Base-by-base conservation (phyloP, 768 basidiomycete genomes). In the Leccinum uliginosum region DNA sequence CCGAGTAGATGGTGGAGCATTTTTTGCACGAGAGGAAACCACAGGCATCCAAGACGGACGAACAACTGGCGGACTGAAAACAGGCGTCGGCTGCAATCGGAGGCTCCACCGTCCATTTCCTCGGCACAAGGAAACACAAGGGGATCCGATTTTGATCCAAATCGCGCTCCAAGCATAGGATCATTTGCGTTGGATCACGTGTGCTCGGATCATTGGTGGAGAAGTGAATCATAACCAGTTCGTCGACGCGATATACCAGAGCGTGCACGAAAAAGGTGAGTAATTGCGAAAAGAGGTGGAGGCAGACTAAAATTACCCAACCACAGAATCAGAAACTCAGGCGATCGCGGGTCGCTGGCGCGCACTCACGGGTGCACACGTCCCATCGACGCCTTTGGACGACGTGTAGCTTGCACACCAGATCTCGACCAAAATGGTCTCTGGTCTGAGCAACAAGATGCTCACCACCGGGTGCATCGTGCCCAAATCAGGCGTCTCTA, bases 281-380 rank as follows among this genome's bases (percentile, higher is more conserved):
- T 60, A 11, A 12, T 15, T 23, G 32, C 19, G 10, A 43, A 8
- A 43, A 6, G 17, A 40, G 19, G 12, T 17, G 12, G 23, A 17
- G 12, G 14, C 14, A 10, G 45, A 46, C 6, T 1, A 15, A 23
- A 26, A 10, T 12, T 17, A n/a, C 48, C 54, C 23, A 66, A 24
- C 21, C 29, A 54, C 45, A 27, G 23, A 6, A 38, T 32, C 58
- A 80, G 78, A 78, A 62, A 73, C 73, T 40, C 77, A 79, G 55
- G 73, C 78, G 5, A 69, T 79, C 34, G 70, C 77, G 4, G 75
- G 76, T 26, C 67, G 76, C 53, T 80, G 78, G 78, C 73, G 78
- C 2, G 72, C 77, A 14, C 61, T 79, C 38, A 78, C 78, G 3
- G 70, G 71, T 5, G 57, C 54, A 6, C 67, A 72, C n/a, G 61